Base-by-base conservation (phyloP, 164 flowering plant species). In the Santalum album region DNA sequence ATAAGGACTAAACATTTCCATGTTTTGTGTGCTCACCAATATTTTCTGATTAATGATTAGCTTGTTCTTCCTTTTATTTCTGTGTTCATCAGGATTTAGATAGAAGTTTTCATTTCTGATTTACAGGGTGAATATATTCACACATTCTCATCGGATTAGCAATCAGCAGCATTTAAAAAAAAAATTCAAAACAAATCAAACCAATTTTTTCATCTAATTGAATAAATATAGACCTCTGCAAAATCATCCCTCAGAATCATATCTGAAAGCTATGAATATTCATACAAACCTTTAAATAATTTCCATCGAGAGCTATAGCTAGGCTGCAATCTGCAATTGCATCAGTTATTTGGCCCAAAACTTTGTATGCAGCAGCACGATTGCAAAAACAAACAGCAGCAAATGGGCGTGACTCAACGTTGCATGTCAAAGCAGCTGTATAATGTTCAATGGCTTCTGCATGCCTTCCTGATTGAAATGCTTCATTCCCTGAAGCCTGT, bases 301-400 rank as follows among this genome's bases (percentile, higher is more conserved):
- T 49, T 49, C 27, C 51, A 49, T 49, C 27, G 4, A 49, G n/a
- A 49, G 51, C 51, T 17, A 49, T 25, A 49, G 51, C 25, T 12
- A 49, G 18, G 18, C 32, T 49, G 51, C 51, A 49, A 49, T 49
- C 51, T 25, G 51, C 26, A 49, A 49, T 49, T 49, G 51, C 51
- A 22, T 49, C 51, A 49, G 51, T 49, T 9, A 49, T 49, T 25
- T 49, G 51, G 12, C 51, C 51, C 27, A 49, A 23, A 49, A 27
- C 51, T 49, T 49, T 22, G 18, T 25, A 49, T 23, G 51, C 51
- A 1, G 51, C 51, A 49, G 51, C 51, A 49, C 51, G 51, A 14
- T 49, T 49, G 32, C 51, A 49, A 25, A 49, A 49, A 49, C 51
- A 49, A 49, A 49, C 16, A 23, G 51, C 51, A 22, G 51, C 51